These are phyloP conservation scores for Toxicodendron radicans DNA, from an alignment of 345 rosid species.

Conservation along the genomic window DNA sequence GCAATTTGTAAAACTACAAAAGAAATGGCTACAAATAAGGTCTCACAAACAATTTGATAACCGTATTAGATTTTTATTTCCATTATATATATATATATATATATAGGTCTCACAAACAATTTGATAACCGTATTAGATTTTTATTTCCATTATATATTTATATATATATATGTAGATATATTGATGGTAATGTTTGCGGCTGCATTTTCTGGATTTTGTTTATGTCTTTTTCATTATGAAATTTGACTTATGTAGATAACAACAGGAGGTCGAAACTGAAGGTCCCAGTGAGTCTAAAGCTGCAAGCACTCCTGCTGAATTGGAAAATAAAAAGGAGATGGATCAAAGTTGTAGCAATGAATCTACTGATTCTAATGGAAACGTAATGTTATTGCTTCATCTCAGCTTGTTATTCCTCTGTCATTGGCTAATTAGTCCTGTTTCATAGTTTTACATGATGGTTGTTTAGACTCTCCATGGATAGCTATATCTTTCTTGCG, in stretches of 20 bases:
- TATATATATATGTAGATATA: not conserved
- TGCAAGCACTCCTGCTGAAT: conserved; percentile 25
- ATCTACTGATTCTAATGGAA: conserved; percentile 42
- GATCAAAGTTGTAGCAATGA: conserved; percentile 36
- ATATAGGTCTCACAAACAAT: conserved; percentile 33
- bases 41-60: conserved; percentile 23
- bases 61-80: conserved; percentile 11
- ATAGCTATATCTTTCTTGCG: too few relatives aligned
- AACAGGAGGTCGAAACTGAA: conserved; percentile 60
- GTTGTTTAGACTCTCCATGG: too few relatives aligned
- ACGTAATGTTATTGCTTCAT: conserved; percentile 47
- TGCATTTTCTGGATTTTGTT: conserved; percentile 19
- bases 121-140: conserved; percentile 9
- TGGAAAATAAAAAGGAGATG: conserved; percentile 28
- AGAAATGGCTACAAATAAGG: conserved; percentile 34
- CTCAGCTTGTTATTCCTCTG: not conserved
- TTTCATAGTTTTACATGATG: too few relatives aligned
- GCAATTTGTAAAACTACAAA: conserved; percentile 23
- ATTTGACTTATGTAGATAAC: conserved; percentile 50
- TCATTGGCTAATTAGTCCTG: too few relatives aligned
- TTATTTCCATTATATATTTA: not conserved
- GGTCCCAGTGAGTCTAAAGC: conserved; percentile 29
- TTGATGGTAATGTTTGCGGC: conserved; percentile 4
- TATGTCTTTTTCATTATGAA: conserved; percentile 39
- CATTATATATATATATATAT: too few relatives aligned